Conservation (phyloP, 208 protist species). For the Leishmania martiniquensis region DNA sequence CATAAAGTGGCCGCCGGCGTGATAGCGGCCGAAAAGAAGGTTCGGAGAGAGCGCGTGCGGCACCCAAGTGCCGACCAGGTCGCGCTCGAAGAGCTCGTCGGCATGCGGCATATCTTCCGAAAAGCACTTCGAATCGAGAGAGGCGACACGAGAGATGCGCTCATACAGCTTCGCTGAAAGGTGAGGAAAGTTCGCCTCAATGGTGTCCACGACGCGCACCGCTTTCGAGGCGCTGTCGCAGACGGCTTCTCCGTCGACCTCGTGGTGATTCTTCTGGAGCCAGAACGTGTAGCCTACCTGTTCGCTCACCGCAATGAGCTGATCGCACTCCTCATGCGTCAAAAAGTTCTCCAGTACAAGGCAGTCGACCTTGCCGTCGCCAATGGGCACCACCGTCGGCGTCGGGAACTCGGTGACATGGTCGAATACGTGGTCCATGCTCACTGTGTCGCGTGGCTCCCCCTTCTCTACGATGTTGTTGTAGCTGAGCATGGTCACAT, state of each 20-base stretch:
- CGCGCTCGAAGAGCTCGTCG: slow-evolving; percentile 74
- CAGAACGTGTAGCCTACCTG: slow-evolving; percentile 85
- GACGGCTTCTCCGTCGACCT: slow-evolving; percentile 38
- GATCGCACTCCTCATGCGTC: slow-evolving; percentile 71
- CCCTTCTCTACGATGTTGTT: slow-evolving; percentile 90
- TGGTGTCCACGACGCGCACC: slow-evolving; percentile 86
- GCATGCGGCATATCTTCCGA: slow-evolving; percentile 51
- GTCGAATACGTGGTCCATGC: slow-evolving; percentile 61
- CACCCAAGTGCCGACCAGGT: slow-evolving; percentile 82
- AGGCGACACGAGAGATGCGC: slow-evolving; percentile 61
- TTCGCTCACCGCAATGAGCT: slow-evolving; percentile 70
- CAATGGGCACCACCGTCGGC: slow-evolving; percentile 23
- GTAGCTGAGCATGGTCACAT: slow-evolving; percentile 60
- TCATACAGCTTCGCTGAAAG: slow-evolving; percentile 67
- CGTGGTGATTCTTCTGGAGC: slow-evolving; percentile 56
- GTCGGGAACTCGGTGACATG: slow-evolving; percentile 19
- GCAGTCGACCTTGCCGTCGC: slow-evolving; percentile 53
- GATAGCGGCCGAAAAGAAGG: slow-evolving; percentile 85
- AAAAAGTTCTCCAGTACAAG: slow-evolving; percentile 83
- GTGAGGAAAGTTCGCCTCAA: slow-evolving; percentile 76
- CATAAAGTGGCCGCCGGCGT: slow-evolving; percentile 89
- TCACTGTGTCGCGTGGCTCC: slow-evolving; percentile 66
- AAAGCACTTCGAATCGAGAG: slow-evolving; percentile 68
- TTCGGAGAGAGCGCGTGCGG: slow-evolving; percentile 72
- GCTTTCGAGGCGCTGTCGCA: slow-evolving; percentile 48